These are phyloP conservation scores for Heliamphora exappendiculata DNA, from an alignment of 148 eudicot genomes.

Conservation along the genomic window DNA sequence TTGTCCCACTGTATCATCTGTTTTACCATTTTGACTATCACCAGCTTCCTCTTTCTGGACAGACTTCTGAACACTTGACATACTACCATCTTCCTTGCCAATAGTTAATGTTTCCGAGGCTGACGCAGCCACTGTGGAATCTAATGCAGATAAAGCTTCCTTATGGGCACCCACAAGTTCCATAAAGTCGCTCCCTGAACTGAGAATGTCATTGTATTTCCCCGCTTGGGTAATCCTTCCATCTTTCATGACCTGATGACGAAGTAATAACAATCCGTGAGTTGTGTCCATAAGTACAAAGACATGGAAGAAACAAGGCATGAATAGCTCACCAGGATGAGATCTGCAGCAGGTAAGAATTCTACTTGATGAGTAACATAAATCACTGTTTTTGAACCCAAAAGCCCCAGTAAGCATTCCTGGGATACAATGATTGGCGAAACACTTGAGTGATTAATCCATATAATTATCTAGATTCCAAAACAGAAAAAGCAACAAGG, in stretches of 20 bases:
- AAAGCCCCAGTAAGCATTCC: constrained; percentile 46
- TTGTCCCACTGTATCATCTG: constrained; percentile 23
- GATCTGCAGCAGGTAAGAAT: constrained; percentile 54
- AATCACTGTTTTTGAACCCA: constrained; percentile 42
- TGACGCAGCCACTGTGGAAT: constrained; percentile 21
- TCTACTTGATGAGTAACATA: constrained; percentile 62
- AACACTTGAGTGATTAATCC: neutral
- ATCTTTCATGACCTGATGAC: constrained; percentile 48
- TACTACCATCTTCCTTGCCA: constrained; percentile 2
- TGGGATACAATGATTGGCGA: constrained; percentile 15
- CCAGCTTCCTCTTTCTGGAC: constrained; percentile 15
- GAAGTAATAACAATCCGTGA: neutral
- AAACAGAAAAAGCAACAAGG: neutral
- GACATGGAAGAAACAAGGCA: neutral
- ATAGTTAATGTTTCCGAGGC: neutral
- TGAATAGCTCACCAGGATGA: constrained; percentile 43
- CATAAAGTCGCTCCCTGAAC: constrained; percentile 49
- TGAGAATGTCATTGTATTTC: constrained; percentile 43
- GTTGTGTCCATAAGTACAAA: neutral
- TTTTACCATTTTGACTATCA: constrained; percentile 17
- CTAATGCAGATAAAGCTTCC: constrained; percentile 41
- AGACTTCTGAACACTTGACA: neutral
- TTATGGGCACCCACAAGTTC: constrained; percentile 56
- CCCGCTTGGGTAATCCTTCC: constrained; percentile 56
- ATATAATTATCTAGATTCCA: neutral